Percentiles rank a stretch among this genome's conserved stretches.
phyloP scores from a whole-genome alignment of 2,329 filamentous ascomycete species.

The Drechslerella dactyloides region DNA sequence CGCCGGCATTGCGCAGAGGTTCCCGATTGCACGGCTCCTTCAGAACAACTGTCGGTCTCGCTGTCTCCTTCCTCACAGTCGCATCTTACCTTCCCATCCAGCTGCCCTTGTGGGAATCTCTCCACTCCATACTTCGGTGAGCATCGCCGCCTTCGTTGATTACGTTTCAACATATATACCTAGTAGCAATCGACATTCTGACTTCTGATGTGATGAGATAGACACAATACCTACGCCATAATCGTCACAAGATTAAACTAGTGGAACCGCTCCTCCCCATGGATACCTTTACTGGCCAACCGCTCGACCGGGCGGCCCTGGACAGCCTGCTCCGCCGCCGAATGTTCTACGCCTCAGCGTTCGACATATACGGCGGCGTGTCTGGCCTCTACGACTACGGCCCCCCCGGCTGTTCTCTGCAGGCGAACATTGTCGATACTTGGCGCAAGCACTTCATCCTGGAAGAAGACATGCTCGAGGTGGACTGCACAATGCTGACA shows the following conservation, averaged over 20 bases:
- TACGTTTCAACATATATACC: neutral
- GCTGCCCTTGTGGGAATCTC: slow-evolving; percentile 6
- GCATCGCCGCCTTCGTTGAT: slow-evolving; percentile 2
- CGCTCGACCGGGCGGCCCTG: slow-evolving; percentile 80
- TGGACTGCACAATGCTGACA: slow-evolving; percentile 92
- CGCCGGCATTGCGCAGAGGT: slow-evolving; percentile 39
- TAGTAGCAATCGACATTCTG: too few relatives aligned
- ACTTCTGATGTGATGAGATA: neutral
- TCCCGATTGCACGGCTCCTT: slow-evolving; percentile 21
- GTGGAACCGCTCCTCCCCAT: slow-evolving; percentile 54
- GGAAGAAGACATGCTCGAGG: slow-evolving; percentile 92
- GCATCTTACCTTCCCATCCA: neutral
- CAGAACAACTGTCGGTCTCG: slow-evolving; percentile 6
- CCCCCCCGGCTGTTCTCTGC: slow-evolving; percentile 82
- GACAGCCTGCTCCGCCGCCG: slow-evolving; percentile 86
- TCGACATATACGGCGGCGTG: slow-evolving; percentile 92
- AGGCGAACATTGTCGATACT: slow-evolving; percentile 83
- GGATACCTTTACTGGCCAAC: slow-evolving; percentile 86
- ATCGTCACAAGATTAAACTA: neutral
- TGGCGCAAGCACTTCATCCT: slow-evolving; percentile 95
- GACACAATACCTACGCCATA: neutral
- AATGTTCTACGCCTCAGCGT: slow-evolving; percentile 92
- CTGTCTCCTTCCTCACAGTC: slow-evolving; percentile 27
- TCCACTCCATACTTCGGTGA: slow-evolving; percentile 15
- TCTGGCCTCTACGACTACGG: slow-evolving; percentile 93